Base-by-base conservation (phyloP, 257 asterid genomes). In the Nicotiana benthamiana region DNA sequence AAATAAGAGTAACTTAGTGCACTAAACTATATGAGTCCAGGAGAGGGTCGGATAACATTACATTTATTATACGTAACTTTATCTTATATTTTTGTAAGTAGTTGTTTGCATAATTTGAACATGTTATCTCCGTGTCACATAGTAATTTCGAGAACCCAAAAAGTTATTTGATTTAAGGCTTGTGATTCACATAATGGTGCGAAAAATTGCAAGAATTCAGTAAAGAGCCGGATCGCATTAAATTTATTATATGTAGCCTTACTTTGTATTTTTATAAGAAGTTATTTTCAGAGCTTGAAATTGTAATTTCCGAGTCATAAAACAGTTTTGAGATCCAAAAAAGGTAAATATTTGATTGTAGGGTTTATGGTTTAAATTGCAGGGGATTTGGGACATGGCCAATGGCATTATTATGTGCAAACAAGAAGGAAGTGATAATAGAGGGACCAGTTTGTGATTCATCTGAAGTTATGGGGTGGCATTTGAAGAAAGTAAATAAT, bases 301-400 rank as follows among this genome's bases (percentile, higher is more conserved):
- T 0, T 6, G 43, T 36, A 2, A 36, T 36, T 36, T 6, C 1
- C 43, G 1, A 2, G 9, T 6, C 43, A 36, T 9, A 6, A 6
- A 34, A 34, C 40, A 1, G 40, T 5, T 34, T 34, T 34, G 40
- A 34, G 40, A 34, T 5, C 40, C 40, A 6, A 1, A 36, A 36
- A 36, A 36, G 43, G 9, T 1, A 36, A 36, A 36, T 6, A 40
- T 40, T 36, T 36, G 46, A 36, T 36, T 36, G 0, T 36, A 36
- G 9, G 46, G 46, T 0, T 0, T 36, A 36, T 36, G 46, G 2
- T 40, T 40, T 9, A 40, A 40, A 40, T 40, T 40, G 48, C 1
- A 94, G 98, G 93, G 97, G 89, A 53, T 93, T 94, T 79, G 98
- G 97, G 30, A 83, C 95, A 67, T 93, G 98, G 98, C 95, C 98